A percentile compares a stretch with the other conserved stretches of the same genome.
Conservation (phyloP, 495 filamentous ascomycete genomes). For the Aspergillus homomorphus region DNA sequence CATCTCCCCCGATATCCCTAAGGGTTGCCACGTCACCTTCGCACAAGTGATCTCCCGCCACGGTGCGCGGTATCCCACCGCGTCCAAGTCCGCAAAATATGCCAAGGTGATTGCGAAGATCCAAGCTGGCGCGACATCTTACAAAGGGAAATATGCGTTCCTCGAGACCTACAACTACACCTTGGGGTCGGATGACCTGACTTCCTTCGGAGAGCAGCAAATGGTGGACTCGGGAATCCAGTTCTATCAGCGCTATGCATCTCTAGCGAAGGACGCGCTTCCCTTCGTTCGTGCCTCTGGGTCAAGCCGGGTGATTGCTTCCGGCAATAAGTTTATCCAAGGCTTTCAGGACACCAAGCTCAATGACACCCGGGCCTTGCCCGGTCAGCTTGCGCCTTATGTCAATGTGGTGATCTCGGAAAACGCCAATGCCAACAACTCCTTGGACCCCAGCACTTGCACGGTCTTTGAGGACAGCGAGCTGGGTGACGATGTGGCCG, state of each 20-base stretch:
- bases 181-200: constrained; percentile 73
- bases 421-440: constrained; percentile 64
- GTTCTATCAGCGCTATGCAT: constrained; percentile 68
- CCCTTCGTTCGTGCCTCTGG: constrained; percentile 74
- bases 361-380: constrained; percentile 35
- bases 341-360: constrained; percentile 63
- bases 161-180: constrained; percentile 66
- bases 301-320: constrained; percentile 68
- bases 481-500: constrained; percentile 48
- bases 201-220: constrained; percentile 66
- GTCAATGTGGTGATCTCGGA: constrained; percentile 65
- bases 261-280: constrained; percentile 47
- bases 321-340: constrained; percentile 66
- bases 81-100: constrained; percentile 57
- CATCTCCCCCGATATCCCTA: constrained; percentile 54
- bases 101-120: constrained; percentile 55
- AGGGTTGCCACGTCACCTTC: constrained; percentile 68
- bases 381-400: constrained; percentile 44
- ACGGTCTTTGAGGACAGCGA: constrained; percentile 52
- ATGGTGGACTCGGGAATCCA: constrained; percentile 70
- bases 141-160: constrained; percentile 59
- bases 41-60: constrained; percentile 77
- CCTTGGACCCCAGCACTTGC: constrained; percentile 69
- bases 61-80: constrained; percentile 77
- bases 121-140: constrained; percentile 53